Conservation (phyloP, 2,329 filamentous ascomycete species). For the Emergomyces orientalis region DNA sequence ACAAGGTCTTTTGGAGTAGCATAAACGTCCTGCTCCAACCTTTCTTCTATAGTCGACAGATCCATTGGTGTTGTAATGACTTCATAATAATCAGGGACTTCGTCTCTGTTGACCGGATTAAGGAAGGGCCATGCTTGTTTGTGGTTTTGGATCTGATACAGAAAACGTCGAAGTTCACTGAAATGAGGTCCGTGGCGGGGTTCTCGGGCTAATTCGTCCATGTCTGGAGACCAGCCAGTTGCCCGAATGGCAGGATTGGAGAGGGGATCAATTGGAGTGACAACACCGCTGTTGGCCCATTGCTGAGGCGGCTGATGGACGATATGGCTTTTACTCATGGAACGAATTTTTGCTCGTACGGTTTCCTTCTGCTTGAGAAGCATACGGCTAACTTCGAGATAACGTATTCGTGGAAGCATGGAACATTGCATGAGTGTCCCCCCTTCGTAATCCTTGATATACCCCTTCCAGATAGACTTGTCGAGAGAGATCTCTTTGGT, state of each 20-base stretch:
- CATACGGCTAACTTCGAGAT: conserved; percentile 75
- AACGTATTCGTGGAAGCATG: conserved; percentile 77
- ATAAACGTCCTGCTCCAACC: conserved; percentile 79
- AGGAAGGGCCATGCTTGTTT: conserved; percentile 77
- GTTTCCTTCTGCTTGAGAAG: conserved; percentile 82
- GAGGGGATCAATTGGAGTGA: conserved; percentile 62
- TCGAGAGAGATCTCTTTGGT: conserved; percentile 88
- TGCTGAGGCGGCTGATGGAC: conserved; percentile 66
- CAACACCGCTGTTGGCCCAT: conserved; percentile 55
- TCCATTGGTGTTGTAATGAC: conserved; percentile 90
- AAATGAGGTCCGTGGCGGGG: conserved; percentile 81
- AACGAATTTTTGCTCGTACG: conserved; percentile 74
- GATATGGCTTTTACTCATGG: conserved; percentile 67
- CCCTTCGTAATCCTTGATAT: conserved; percentile 90
- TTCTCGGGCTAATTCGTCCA: conserved; percentile 79
- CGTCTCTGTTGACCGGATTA: conserved; percentile 72
- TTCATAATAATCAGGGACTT: conserved; percentile 83
- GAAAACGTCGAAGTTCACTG: conserved; percentile 70
- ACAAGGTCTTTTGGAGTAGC: conserved; percentile 72
- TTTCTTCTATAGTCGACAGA: conserved; percentile 73
- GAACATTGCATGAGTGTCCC: conserved; percentile 91
- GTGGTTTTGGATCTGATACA: conserved; percentile 80
- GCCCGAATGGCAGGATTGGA: conserved; percentile 68
- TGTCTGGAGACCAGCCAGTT: conserved; percentile 78
- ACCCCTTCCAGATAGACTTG: conserved; percentile 78